Base-by-base conservation (phyloP, 768 basidiomycete species). In the Galerina marginata region DNA sequence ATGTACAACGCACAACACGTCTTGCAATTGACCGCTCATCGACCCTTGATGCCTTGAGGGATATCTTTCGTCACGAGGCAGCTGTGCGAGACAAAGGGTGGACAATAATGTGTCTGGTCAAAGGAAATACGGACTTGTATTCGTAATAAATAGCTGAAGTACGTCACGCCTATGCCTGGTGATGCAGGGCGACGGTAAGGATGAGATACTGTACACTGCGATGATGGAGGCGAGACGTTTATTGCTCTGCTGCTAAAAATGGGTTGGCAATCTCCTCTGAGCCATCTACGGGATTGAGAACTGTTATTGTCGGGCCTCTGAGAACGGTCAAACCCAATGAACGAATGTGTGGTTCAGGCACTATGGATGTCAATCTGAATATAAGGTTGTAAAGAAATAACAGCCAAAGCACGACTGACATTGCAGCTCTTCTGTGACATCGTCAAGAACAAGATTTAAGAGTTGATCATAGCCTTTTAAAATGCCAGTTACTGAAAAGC, bases 401-500 rank as follows among this genome's bases (percentile, higher is more conserved):
- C 12, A 14, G 39, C n/a, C 16, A 47, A 45, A 50, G 45, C 20
- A 4, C 38, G 39, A 54, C 63, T 57, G 54, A 71, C 71, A 33
- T 62, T 71, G 69, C 40, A 71, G 65, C 40, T 91, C 84, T 75
- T 99, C 97, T 68, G 90, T 85, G 6, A 99, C 95, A 60, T 97
- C 93, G 74, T 99, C 97, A 51, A 99, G 85, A 51, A 99, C 97
- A 56, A 99, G 89, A 74, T 99, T 99, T 58, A 99, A 84, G 40
- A 99, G 81, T 67, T 98, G 96, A 76, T 99, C 97, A 69, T 87
- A 99, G 25, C 97, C 97, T 76, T 99, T 99, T 63, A 99, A 76
- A 15, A 92, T 84, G 3, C 97, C 97, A 7, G 86, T 91, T 54
- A 98, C 96, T 98, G 67, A 42, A 25, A 54, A 4, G 42, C 12